Evolutionary conservation across 2,329 filamentous ascomycete genomes (phyloP).

Genomic region (Coleophoma eucalyptorum): DNA sequence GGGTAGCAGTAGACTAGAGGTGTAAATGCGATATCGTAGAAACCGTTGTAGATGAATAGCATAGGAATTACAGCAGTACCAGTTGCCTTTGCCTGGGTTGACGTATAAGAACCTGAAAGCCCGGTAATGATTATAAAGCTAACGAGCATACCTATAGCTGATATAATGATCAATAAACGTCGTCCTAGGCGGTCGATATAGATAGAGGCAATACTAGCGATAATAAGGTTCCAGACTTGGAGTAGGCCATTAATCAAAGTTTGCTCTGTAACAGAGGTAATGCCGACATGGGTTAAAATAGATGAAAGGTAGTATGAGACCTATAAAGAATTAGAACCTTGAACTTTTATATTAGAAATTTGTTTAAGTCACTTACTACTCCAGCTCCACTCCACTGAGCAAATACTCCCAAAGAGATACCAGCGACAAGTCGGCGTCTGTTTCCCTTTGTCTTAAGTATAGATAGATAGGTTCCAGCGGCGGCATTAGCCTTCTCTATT

Average conservation of each 20-base stretch:
- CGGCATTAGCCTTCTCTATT: slow-evolving; percentile 12
- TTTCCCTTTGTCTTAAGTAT: slow-evolving; percentile 23
- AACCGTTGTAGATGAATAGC: slow-evolving; percentile 42
- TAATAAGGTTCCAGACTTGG: slow-evolving; percentile 30
- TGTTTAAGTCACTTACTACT: background rate
- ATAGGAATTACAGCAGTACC: slow-evolving; percentile 37
- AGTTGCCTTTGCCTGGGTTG: slow-evolving; percentile 12
- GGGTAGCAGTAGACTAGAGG: slow-evolving; percentile 15
- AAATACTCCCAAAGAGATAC: slow-evolving; percentile 25
- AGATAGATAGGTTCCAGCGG: slow-evolving; percentile 10
- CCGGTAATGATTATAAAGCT: slow-evolving; percentile 11
- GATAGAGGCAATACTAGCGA: slow-evolving; percentile 30
- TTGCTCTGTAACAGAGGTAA: slow-evolving; percentile 14
- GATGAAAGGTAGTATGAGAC: slow-evolving; percentile 33
- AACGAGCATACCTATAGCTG: slow-evolving; percentile 25
- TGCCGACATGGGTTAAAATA: slow-evolving; percentile 21
- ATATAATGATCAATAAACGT: slow-evolving; percentile 20
- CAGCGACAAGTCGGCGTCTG: slow-evolving; percentile 26
- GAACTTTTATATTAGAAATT: background rate
- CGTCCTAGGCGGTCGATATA: slow-evolving; percentile 29
- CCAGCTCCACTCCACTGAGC: slow-evolving; percentile 24
- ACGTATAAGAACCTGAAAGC: slow-evolving; percentile 1
- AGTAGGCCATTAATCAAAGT: slow-evolving; percentile 24
- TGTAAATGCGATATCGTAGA: slow-evolving; percentile 34
- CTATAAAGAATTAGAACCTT: slow-evolving; percentile 3